phyloP scores from a whole-genome alignment of 2,329 filamentous ascomycete genomes.

The Dendryphion nanum region DNA sequence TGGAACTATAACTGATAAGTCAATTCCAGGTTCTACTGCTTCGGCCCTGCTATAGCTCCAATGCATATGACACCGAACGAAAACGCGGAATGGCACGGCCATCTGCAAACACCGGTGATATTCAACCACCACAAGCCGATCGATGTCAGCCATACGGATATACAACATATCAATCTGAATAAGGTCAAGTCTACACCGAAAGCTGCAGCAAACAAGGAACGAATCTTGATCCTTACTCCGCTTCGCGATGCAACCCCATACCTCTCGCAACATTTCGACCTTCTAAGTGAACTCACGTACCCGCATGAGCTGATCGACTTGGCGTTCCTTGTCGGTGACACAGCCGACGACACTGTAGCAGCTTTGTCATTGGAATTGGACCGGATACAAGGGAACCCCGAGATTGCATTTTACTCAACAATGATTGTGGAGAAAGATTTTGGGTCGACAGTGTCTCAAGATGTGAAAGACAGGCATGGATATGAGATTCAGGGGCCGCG shows the following conservation, averaged over 20 bases:
- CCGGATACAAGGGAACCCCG: slow-evolving; percentile 75
- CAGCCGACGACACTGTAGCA: slow-evolving; percentile 86
- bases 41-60: slow-evolving; percentile 90
- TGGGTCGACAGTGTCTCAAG: slow-evolving; percentile 69
- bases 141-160: slow-evolving; percentile 76
- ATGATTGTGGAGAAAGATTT: slow-evolving; percentile 92
- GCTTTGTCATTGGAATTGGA: slow-evolving; percentile 81
- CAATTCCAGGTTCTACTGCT: slow-evolving; percentile 83
- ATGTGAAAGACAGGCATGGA: slow-evolving; percentile 77
- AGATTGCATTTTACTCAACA: slow-evolving; percentile 82
- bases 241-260: slow-evolving; percentile 83
- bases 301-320: slow-evolving; percentile 94
- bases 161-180: slow-evolving; percentile 82
- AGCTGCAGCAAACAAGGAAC: slow-evolving; percentile 77
- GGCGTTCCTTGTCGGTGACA: slow-evolving; percentile 91
- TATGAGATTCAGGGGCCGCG: slow-evolving; percentile 87
- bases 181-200: slow-evolving; percentile 76
- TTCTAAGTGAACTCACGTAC: slow-evolving; percentile 85
- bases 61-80: slow-evolving; percentile 95
- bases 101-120: slow-evolving; percentile 87
- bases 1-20: slow-evolving; percentile 19
- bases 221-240: slow-evolving; percentile 87
- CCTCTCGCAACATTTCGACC: slow-evolving; percentile 88
- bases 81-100: slow-evolving; percentile 82
- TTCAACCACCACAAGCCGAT: slow-evolving; percentile 94